Evolutionary conservation across 2,329 filamentous ascomycete species (phyloP), one percentile per base, ranked within the genome.

Genomic region (Sclerotinia nivalis): DNA sequence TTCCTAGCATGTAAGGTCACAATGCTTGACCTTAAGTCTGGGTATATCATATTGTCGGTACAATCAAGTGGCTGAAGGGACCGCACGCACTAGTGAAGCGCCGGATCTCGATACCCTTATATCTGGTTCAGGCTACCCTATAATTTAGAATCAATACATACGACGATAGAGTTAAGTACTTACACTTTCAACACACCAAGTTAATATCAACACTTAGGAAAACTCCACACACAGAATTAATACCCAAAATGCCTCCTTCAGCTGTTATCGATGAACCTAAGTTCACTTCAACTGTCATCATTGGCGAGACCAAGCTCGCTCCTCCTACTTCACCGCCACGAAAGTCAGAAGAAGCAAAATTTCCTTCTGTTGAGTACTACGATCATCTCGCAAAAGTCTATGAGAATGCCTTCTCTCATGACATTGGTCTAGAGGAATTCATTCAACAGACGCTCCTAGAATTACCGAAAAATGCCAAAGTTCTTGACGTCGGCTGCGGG

Each of bases 401-500:
- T 34, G 65, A 67, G 43, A 15, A 45, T 47, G 40, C 52, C 2
- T 67, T 67, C 18, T 47, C 37, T 13, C 65, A 59, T 22, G 54
- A 67, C n/a, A 5, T 13, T 3, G 54, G 54, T 49, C 54, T 59
- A 18, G n/a, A 8, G 9, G 22, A 50, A 34, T 67, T 67, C 31
- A 49, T 67, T 22, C 20, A 59, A 18, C 47, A 8, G 12, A 31
- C 20, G 18, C 31, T 59, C 15, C 15, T 25, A 25, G 28, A 45
- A 31, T 12, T 67, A 59, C 65, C 65, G 18, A 25, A 8, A 8
- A 37, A 59, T 18, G 22, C 65, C 20, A 58, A 45, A 34, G 54
- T 59, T 58, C 76, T 80, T 22, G 79, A 80, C 60, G 74, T 78
- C 65, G 79, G 78, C 49, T 79, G 78, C 69, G 79, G 79, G 7